Evolutionary conservation across 83 land plant species (phyloP), one percentile per base, ranked within the genome.

Genomic region (Diphasiastrum complanatum): DNA sequence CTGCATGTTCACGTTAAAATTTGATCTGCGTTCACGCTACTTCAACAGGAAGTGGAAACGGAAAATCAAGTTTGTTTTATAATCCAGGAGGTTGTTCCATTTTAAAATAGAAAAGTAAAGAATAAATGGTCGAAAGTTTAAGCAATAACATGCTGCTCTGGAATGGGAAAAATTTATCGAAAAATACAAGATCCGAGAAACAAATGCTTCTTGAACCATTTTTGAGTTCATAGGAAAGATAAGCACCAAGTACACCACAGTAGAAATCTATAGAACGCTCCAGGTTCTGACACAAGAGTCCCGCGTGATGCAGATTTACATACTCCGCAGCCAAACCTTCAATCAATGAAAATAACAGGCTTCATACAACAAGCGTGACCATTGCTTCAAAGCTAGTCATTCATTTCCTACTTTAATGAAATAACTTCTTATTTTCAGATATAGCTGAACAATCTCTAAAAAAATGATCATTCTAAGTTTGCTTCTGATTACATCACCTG

Each of bases 241-340:
- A 46, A 34, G 18, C 73, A 74, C 77, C 77, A 26, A 74, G 67
- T 20, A 68, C 26, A 36, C 77, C 77, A 46, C 67, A 62, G 12
- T 74, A 74, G 41, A 74, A 74, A 24, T 68, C 67, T 38, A 68
- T 33, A 33, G 77, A 74, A 34, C 48, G 47, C 50, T 68, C 77
- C 59, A 74, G 33, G 29, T 68, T 68, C 33, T 61, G 65, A 26
- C 77, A 74, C 10, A 74, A 61, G 2, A 74, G 18, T 18, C 77
- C 77, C 27, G 68, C 77, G 63, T 74, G 77, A 68, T 74, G 77
- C 22, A 74, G 33, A 29, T 80, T 59, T 18, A 82, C 67, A 67
- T n/a, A 81, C 56, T 45, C 84, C 88, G 67, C n/a, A n/a, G n/a
- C n/a, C n/a, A 65, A 48, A 69, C 79, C 88, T 84, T 63, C 67